phyloP scores from a whole-genome alignment of 352 stramenopile genomes.

The Globisporangium nagaii region DNA sequence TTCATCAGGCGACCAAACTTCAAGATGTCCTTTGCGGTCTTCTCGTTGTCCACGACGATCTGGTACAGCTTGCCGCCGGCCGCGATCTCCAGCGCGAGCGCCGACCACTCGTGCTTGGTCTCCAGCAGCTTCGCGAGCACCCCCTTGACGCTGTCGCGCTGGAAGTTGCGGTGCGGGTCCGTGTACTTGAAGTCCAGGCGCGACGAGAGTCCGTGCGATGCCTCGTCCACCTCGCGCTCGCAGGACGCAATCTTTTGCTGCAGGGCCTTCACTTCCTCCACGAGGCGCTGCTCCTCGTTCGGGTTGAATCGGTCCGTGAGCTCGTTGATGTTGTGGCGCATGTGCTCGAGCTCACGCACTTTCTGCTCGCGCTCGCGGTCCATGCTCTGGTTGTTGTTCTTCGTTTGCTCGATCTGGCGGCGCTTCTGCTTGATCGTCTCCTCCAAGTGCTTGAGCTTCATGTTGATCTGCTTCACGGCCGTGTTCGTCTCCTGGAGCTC shows the following conservation, averaged over 20 bases:
- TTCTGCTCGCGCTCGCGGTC: conserved; percentile 66
- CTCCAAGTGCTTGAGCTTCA: conserved; percentile 92
- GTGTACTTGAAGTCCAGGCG: conserved; percentile 96
- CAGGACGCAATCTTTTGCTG: conserved; percentile 57
- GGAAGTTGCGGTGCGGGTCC: conserved; percentile 93
- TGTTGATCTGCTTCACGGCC: conserved; percentile 86
- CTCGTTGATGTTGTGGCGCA: conserved; percentile 46
- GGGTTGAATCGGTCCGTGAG: conserved; percentile 73
- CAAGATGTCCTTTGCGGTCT: conserved; percentile 97
- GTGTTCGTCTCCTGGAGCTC: conserved; percentile 79
- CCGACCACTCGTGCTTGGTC: conserved; percentile 91
- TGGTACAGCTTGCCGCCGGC: conserved; percentile 98
- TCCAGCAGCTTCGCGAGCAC: conserved; percentile 95
- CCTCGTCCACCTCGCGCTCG: conserved; percentile 89
- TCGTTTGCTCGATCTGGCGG: conserved; percentile 61
- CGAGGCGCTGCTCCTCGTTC: conserved; percentile 60
- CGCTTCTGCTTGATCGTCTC: conserved; percentile 81
- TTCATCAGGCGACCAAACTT: conserved; percentile 94
- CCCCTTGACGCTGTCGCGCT: conserved; percentile 95
- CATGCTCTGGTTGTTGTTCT: conserved; percentile 70
- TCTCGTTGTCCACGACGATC: conserved; percentile 98
- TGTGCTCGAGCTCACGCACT: conserved; percentile 52
- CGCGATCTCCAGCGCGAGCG: conserved; percentile 96
- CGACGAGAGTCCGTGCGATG: conserved; percentile 92
- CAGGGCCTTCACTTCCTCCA: conserved; percentile 53